phyloP scores from a whole-genome alignment of 352 stramenopile species.

The Thalassiosira exigua region DNA sequence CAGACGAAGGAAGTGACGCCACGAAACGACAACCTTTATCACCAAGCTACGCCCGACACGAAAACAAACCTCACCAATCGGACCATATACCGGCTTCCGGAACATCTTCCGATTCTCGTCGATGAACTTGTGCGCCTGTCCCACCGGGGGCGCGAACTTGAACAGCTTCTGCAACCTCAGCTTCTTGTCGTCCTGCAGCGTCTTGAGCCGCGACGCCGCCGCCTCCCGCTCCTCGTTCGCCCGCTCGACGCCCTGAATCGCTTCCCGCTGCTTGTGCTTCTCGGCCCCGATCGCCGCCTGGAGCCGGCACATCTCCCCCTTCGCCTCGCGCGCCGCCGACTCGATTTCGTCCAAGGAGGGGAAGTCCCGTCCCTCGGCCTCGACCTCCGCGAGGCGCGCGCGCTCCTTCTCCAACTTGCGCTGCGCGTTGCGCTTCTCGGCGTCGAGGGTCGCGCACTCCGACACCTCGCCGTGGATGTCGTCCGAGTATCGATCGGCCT shows the following conservation, averaged over 20 bases:
- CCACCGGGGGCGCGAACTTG: conserved; percentile 39
- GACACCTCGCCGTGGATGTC: conserved; percentile 37
- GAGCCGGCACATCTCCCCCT: conserved; percentile 21
- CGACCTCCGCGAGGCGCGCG: conserved; percentile 39
- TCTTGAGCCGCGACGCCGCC: conserved; percentile 32
- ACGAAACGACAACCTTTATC: too few relatives aligned
- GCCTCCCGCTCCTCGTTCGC: conserved; percentile 42
- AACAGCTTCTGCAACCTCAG: conserved; percentile 61
- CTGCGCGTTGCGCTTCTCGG: conserved; percentile 38
- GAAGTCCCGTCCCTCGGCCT: conserved; percentile 32
- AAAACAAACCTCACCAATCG: conserved; percentile 54
- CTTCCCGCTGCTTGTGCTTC: conserved; percentile 8
- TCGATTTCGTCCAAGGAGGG: conserved; percentile 60
- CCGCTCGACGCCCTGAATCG: conserved; percentile 37
- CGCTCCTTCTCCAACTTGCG: conserved; percentile 43
- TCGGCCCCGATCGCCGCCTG: conserved; percentile 26
- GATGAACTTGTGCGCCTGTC: conserved; percentile 65
- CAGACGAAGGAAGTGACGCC: too few relatives aligned
- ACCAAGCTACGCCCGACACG: too few relatives aligned
- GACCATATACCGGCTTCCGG: conserved; percentile 72
- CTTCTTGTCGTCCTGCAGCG: conserved; percentile 71
- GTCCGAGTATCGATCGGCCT: conserved; percentile 44
- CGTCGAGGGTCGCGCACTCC: conserved; percentile 51
- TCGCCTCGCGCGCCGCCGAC: conserved; percentile 23
- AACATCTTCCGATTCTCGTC: conserved; percentile 76